Base-by-base conservation (phyloP, 225 moss, liverwort and hornwort species). In the Polytrichum commune region DNA sequence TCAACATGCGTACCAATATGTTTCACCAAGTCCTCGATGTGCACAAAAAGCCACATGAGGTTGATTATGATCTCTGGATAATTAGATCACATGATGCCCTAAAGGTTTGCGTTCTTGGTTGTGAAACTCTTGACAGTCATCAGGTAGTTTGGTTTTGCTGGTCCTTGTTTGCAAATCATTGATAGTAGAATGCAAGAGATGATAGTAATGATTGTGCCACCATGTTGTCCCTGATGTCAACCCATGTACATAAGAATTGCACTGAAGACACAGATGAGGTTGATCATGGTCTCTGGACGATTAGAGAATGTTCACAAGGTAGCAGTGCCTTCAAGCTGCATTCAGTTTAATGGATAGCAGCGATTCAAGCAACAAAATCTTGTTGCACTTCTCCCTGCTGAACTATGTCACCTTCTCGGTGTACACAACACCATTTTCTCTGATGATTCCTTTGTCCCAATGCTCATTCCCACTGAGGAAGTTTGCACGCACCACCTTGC, bases 381-480 rank as follows among this genome's bases (percentile, higher is more conserved):
- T 60, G 20, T 60, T 60, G 60, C 60, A 60, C 60, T 22, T 60
- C 60, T 60, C 60, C 25, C 60, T 61, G 60, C 20, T 5, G 4
- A 61, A 61, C 60, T 61, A 35, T 35, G 60, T 23, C 16, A 18
- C 65, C 27, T 64, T 5, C 66, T 67, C 8, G n/a, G 67, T 46
- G 67, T 67, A 20, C 38, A 65, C 46, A 30, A 80, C 71, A 1
- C 74, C 67, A 46, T 90, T 92, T 0, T 68, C 6, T 0, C 74
- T 63, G 65, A 81, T 6, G 0, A 30, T 54, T 16, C 82, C 86
- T 63, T 79, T 90, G 69, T 74, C 83, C 90, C 93, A 93, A 62
- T 91, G 88, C 0, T 76, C 78, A 19, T 89, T 91, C 1, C 93
- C 90, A 0, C 83, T 32, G 16, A 91, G 83, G 65, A 93, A 93